These are phyloP conservation scores for Kregervanrija delftensis DNA, from an alignment of 805 yeast genomes.

Conservation along the genomic window DNA sequence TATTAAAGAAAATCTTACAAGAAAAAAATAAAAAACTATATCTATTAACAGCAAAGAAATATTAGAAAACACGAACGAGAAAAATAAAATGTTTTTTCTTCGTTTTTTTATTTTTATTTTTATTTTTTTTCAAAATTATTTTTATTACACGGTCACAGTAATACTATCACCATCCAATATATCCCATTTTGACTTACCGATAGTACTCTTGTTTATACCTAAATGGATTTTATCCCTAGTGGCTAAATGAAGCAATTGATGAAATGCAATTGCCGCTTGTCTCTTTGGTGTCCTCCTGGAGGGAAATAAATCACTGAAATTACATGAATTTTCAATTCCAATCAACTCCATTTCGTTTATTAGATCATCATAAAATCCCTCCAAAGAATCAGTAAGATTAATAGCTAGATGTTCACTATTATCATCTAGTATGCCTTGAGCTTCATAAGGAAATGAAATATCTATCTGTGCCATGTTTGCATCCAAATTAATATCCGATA, in stretches of 20 bases:
- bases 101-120: background rate
- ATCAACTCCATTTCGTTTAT: background rate
- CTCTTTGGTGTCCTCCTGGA: conserved; percentile 2
- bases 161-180: conserved; percentile 14
- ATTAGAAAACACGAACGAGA: too few species aligned
- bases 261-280: conserved; percentile 16
- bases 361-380: background rate
- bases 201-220: conserved; percentile 9
- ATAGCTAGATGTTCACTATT: background rate
- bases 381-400: background rate
- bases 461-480: conserved; percentile 9
- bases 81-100: background rate
- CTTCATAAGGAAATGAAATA: conserved; percentile 4
- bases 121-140: background rate
- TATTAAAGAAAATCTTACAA: background rate
- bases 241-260: conserved; percentile 13
- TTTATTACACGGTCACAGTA: conserved; percentile 8
- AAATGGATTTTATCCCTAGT: conserved; percentile 11
- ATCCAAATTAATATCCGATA: conserved; percentile 2
- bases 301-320: conserved; percentile 1
- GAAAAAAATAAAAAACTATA: background rate
- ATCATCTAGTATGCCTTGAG: background rate
- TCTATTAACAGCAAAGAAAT: too few species aligned
- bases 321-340: background rate
- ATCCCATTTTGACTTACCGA: conserved; percentile 21